Conservation (phyloP, 2,329 filamentous ascomycete genomes). For the Scytalidium sp. region DNA sequence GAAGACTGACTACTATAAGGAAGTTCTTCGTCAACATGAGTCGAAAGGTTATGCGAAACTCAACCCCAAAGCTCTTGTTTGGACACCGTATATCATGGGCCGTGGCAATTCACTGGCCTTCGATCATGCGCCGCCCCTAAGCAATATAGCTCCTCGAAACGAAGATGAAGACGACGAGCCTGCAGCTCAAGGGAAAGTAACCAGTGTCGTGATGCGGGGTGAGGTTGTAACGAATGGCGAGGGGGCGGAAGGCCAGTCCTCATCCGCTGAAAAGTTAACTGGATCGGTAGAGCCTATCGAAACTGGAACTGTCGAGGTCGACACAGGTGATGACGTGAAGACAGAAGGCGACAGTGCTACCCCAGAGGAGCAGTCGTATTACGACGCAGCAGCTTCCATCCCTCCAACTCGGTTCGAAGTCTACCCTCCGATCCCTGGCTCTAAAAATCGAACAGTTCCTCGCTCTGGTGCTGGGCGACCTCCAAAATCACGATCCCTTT, state of each 20-base stretch:
- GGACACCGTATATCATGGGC: constrained; percentile 98
- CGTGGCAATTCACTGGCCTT: constrained; percentile 78
- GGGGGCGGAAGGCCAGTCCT: constrained; percentile 16
- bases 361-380: constrained; percentile 22
- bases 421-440: constrained; percentile 64
- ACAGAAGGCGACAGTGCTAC: constrained; percentile 18
- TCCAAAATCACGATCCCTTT: constrained; percentile 12
- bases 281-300: background rate
- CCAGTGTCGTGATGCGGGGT: constrained; percentile 19
- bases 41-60: constrained; percentile 84
- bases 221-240: constrained; percentile 20
- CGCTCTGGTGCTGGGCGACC: constrained; percentile 22
- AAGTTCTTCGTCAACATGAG: constrained; percentile 88
- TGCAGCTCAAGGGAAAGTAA: constrained; percentile 11
- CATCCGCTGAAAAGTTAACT: constrained; percentile 24
- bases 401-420: constrained; percentile 73
- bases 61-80: constrained; percentile 76
- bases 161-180: constrained; percentile 50
- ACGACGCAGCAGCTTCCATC: constrained; percentile 41
- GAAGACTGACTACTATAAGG: constrained; percentile 78
- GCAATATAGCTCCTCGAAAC: constrained; percentile 83
- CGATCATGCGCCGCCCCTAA: constrained; percentile 76
- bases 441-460: constrained; percentile 34
- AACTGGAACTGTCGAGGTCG: constrained; percentile 17
- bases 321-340: constrained; percentile 9